These are phyloP conservation scores for Hypoxylon intermedium DNA, from an alignment of 495 filamentous ascomycete species.

Conservation along the genomic window DNA sequence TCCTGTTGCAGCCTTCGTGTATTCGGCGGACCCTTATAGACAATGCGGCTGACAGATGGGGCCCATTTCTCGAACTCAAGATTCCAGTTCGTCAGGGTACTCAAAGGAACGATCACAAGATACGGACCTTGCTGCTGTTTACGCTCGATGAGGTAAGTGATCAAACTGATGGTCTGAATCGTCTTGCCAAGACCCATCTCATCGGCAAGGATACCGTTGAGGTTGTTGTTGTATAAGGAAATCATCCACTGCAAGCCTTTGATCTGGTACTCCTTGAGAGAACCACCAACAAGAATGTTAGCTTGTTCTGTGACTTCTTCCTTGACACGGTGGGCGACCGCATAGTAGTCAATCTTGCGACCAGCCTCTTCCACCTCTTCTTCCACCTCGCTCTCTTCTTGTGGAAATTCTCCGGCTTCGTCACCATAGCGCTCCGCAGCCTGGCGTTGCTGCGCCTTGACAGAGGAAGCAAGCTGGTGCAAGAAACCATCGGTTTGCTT, in stretches of 20 bases:
- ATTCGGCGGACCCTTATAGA: slow-evolving; percentile 95
- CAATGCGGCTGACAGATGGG: slow-evolving; percentile 80
- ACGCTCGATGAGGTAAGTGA: slow-evolving; percentile 95
- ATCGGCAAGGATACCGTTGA: slow-evolving; percentile 97
- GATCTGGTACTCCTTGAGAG: slow-evolving; percentile 94
- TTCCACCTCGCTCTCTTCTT: slow-evolving; percentile 65
- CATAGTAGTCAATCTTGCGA: slow-evolving; percentile 94
- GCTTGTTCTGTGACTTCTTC: slow-evolving; percentile 88
- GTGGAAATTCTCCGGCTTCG: slow-evolving; percentile 60
- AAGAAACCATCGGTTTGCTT: slow-evolving; percentile 97
- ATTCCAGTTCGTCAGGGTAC: slow-evolving; percentile 98
- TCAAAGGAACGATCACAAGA: slow-evolving; percentile 93
- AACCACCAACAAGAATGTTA: slow-evolving; percentile 84
- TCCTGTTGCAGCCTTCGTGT: slow-evolving; percentile 89
- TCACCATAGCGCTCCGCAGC: slow-evolving; percentile 79
- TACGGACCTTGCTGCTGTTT: slow-evolving; percentile 94
- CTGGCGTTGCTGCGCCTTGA: slow-evolving; percentile 87
- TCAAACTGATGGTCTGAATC: slow-evolving; percentile 97
- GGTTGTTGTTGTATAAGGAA: slow-evolving; percentile 98
- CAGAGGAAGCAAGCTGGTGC: slow-evolving; percentile 90
- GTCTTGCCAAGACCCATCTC: slow-evolving; percentile 99
- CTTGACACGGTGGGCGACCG: slow-evolving; percentile 93
- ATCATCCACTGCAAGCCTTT: slow-evolving; percentile 99
- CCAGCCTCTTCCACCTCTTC: slow-evolving; percentile 74
- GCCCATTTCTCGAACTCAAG: slow-evolving; percentile 99